Evolutionary conservation across 176 grass and related monocot genomes (phyloP).

Genomic region (Carex myosuroides): DNA sequence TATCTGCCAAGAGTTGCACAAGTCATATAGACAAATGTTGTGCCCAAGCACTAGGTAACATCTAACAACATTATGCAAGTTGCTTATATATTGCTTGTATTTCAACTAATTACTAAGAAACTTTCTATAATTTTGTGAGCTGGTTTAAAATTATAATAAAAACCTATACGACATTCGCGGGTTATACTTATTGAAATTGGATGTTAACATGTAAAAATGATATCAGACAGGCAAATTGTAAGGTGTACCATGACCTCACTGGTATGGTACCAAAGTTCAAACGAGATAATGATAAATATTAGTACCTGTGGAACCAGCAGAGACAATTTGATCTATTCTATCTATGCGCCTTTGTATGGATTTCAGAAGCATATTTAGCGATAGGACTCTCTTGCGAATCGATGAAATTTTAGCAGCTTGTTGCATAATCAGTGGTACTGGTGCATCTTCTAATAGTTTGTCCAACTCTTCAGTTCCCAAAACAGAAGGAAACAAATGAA

Average conservation of each 20-base stretch:
- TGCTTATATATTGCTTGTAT: background rate
- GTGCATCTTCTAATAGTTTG: constrained; percentile 73
- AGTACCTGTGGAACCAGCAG: constrained; percentile 53
- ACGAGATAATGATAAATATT: background rate
- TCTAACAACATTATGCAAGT: background rate
- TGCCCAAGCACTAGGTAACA: background rate
- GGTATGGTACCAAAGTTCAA: background rate
- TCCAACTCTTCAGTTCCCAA: constrained; percentile 57
- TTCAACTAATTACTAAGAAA: background rate
- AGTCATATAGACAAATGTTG: background rate
- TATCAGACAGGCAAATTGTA: background rate
- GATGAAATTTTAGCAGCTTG: constrained; percentile 69
- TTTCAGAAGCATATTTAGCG: constrained; percentile 73
- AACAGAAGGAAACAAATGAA: background rate
- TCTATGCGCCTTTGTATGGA: constrained; percentile 86
- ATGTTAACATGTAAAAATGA: background rate
- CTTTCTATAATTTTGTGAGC: background rate
- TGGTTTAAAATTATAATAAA: background rate
- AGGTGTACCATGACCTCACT: background rate
- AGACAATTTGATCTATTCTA: constrained; percentile 67
- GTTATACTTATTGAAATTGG: background rate
- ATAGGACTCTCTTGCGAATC: constrained; percentile 63
- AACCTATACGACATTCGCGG: background rate
- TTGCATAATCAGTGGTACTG: constrained; percentile 56
- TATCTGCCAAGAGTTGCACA: constrained; percentile 12